These are phyloP conservation scores for Leucocoprinus sp. DNA, from an alignment of 768 basidiomycete genomes.

Conservation along the genomic window DNA sequence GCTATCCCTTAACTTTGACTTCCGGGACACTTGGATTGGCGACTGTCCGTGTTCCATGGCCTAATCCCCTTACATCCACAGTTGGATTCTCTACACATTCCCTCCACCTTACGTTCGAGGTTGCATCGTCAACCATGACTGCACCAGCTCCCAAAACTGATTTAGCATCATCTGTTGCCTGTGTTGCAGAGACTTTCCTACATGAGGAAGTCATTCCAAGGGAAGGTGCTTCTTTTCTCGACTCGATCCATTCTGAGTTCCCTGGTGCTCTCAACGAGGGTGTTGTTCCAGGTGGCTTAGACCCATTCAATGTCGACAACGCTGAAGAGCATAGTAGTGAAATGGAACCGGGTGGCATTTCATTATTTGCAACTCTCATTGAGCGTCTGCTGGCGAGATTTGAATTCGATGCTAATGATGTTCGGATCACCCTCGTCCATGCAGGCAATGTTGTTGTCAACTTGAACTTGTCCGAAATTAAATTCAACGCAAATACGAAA, in stretches of 20 bases:
- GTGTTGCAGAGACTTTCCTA: constrained; percentile 81
- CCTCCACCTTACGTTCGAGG: constrained; percentile 61
- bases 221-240: constrained; percentile 64
- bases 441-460: constrained; percentile 56
- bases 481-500: constrained; percentile 43
- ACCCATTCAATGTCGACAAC: constrained; percentile 34
- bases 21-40: constrained; percentile 70
- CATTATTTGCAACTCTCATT: constrained; percentile 72
- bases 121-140: constrained; percentile 16
- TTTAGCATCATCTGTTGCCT: constrained; percentile 71
- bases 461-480: constrained; percentile 46
- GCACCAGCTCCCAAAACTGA: constrained; percentile 24
- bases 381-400: constrained; percentile 74
- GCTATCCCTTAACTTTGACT: constrained; percentile 58
- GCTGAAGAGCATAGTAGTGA: constrained; percentile 37
- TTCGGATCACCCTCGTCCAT: constrained; percentile 61
- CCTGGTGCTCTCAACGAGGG: constrained; percentile 18
- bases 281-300: constrained; percentile 61
- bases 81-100: constrained; percentile 64
- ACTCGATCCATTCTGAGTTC: constrained; percentile 51
- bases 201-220: constrained; percentile 68
- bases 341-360: constrained; percentile 64
- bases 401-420: constrained; percentile 65
- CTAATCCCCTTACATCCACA: constrained; percentile 70
- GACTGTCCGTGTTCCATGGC: constrained; percentile 76